phyloP scores from a whole-genome alignment of 2,329 filamentous ascomycete species.

The Colletotrichum limetticola region DNA sequence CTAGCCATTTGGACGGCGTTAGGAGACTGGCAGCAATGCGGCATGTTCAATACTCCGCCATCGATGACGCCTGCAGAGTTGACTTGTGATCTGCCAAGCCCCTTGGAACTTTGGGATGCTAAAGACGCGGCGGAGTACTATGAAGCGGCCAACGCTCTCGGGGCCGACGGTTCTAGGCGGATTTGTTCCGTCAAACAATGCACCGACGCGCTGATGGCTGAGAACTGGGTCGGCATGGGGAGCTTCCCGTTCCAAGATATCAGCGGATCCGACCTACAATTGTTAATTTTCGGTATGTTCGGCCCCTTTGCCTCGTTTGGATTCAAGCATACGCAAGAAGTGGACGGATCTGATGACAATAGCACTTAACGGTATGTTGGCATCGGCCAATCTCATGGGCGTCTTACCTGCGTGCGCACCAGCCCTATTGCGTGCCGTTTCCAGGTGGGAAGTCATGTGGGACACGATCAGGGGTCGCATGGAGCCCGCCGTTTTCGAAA shows the following conservation, averaged over 20 bases:
- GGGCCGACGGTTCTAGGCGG: neutral
- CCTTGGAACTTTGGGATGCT: conserved; percentile 41
- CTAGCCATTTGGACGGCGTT: conserved; percentile 39
- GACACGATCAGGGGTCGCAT: neutral
- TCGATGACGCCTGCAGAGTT: conserved; percentile 39
- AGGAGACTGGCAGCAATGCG: conserved; percentile 42
- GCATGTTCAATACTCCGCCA: conserved; percentile 40
- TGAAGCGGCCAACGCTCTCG: conserved; percentile 1
- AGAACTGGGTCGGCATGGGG: conserved; percentile 30
- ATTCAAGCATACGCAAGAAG: no score
- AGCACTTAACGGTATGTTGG: conserved; percentile 31
- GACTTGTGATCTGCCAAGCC: conserved; percentile 39
- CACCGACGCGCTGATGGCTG: conserved; percentile 37
- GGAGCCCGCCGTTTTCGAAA: neutral
- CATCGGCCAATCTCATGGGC: conserved; percentile 34
- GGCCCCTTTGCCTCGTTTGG: no score
- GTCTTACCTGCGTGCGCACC: conserved; percentile 23
- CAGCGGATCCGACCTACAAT: conserved; percentile 23
- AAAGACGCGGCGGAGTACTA: conserved; percentile 35
- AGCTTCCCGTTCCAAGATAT: conserved; percentile 28
- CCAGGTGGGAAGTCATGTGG: conserved; percentile 39
- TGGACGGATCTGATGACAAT: neutral
- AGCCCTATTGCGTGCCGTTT: conserved; percentile 32
- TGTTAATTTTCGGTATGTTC: conserved; percentile 27
- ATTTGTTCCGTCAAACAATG: conserved; percentile 32